These are phyloP conservation scores for Aaosphaeria arxii DNA, from an alignment of 2,329 filamentous ascomycete genomes.

Conservation along the genomic window DNA sequence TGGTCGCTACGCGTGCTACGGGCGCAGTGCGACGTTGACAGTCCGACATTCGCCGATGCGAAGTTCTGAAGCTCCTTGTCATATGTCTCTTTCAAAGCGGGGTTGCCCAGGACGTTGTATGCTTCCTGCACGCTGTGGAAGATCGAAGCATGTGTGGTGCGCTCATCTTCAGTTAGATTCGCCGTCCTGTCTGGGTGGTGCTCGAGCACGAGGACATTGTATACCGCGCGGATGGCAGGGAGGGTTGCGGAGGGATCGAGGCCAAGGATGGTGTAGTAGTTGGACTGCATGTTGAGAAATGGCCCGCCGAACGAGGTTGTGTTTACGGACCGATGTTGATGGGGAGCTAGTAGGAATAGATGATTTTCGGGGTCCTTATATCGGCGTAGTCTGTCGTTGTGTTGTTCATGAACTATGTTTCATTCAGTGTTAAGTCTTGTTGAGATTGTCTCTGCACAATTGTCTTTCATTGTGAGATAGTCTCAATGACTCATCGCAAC, in stretches of 20 bases:
- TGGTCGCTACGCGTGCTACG: too few relatives aligned
- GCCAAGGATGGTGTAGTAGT: constrained; percentile 15
- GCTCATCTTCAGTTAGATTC: constrained; percentile 7
- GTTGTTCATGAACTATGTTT: neutral
- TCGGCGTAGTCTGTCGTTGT: neutral
- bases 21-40: too few relatives aligned
- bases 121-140: constrained; percentile 13
- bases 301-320: neutral
- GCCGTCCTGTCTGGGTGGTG: constrained; percentile 14
- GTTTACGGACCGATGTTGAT: neutral
- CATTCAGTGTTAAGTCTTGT: neutral
- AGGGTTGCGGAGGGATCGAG: constrained; percentile 10
- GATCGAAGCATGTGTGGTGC: constrained; percentile 5
- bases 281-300: constrained; percentile 3
- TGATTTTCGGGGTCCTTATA: neutral
- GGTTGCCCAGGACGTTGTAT: constrained; percentile 13
- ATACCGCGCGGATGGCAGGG: constrained; percentile 15
- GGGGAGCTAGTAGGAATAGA: neutral
- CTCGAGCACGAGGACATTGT: constrained; percentile 13
- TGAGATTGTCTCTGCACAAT: neutral
- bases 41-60: too few relatives aligned
- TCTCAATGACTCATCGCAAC: too few relatives aligned
- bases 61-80: constrained; percentile 9
- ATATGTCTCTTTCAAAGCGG: constrained; percentile 11
- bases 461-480: neutral